phyloP scores from a whole-genome alignment of 1,284 basidiomycete species.

The Papiliotrema terrestris region DNA sequence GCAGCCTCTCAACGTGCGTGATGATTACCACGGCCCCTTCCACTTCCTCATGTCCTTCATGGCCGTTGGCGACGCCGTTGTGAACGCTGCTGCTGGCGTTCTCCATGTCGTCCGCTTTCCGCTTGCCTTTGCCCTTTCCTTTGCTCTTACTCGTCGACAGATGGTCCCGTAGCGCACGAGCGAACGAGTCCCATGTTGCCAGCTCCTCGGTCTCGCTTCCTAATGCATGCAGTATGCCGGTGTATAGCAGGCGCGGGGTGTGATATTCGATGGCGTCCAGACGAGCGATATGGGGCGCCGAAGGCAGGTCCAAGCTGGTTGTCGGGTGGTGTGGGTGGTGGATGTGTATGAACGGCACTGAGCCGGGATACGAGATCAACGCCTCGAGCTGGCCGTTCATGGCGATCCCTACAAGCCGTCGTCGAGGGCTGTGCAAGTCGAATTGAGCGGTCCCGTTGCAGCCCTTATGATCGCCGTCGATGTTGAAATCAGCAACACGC shows the following conservation, averaged over 20 bases:
- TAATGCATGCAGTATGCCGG: constrained; percentile 63
- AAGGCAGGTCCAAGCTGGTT: constrained; percentile 15
- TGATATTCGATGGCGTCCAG: constrained; percentile 66
- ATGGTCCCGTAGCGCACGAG: constrained; percentile 57
- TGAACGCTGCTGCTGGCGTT: constrained; percentile 5
- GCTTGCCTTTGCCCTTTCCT: constrained; percentile 38
- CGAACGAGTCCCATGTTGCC: constrained; percentile 59
- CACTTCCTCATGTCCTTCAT: constrained; percentile 5
- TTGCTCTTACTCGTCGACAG: constrained; percentile 6
- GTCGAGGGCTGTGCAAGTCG: too few relatives aligned
- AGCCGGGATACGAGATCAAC: constrained; percentile 53
- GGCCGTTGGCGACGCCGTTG: too few relatives aligned
- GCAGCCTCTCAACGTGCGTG: constrained; percentile 66
- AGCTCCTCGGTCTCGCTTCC: constrained; percentile 42
- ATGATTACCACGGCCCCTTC: constrained; percentile 58
- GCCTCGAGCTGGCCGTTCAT: constrained; percentile 8
- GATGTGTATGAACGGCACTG: constrained; percentile 68
- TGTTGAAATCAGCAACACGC: background rate
- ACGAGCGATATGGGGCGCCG: constrained; percentile 40
- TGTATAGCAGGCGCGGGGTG: constrained; percentile 63
- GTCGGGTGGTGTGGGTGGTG: constrained; percentile 59
- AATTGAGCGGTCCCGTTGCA: too few relatives aligned
- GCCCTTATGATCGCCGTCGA: too few relatives aligned
- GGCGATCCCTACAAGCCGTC: too few relatives aligned
- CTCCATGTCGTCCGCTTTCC: constrained; percentile 36